Evolutionary conservation across 768 basidiomycete species (phyloP).

Genomic region (Crucibulum laeve): DNA sequence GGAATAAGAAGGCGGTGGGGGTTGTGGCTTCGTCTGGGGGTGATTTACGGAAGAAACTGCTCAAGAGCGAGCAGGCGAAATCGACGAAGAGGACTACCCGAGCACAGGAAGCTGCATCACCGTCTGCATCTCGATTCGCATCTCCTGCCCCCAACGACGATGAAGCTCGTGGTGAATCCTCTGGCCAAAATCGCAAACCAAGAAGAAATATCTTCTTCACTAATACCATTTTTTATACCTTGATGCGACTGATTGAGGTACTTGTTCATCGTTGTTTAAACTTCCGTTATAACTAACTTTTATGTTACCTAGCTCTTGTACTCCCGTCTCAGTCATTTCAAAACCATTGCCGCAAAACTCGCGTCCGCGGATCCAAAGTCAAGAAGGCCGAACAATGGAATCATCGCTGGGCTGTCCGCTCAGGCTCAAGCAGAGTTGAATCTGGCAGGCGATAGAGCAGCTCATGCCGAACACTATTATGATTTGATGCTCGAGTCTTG

Average conservation of each 20-base stretch:
- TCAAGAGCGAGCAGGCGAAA: slow-evolving; percentile 84
- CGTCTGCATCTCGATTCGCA: slow-evolving; percentile 54
- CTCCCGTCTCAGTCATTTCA: slow-evolving; percentile 76
- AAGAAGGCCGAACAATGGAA: slow-evolving; percentile 13
- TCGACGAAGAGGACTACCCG: slow-evolving; percentile 57
- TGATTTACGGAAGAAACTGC: slow-evolving; percentile 72
- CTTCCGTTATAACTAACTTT: slow-evolving; percentile 1
- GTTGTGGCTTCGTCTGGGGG: slow-evolving; percentile 33
- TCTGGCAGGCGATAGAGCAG: slow-evolving; percentile 26
- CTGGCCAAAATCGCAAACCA: slow-evolving; percentile 22
- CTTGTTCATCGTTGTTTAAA: slow-evolving; percentile 15
- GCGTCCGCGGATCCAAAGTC: slow-evolving; percentile 18
- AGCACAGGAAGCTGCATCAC: slow-evolving; percentile 43
- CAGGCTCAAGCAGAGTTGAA: slow-evolving; percentile 20
- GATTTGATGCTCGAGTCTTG: slow-evolving; percentile 80
- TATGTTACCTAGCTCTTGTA: slow-evolving; percentile 62
- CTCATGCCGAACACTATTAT: slow-evolving; percentile 68
- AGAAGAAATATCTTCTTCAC: slow-evolving; percentile 71
- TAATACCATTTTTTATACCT: slow-evolving; percentile 84
- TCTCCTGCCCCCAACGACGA: slow-evolving; percentile 56
- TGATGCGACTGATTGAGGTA: slow-evolving; percentile 86
- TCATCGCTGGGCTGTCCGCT: slow-evolving; percentile 24
- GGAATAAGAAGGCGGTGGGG: slow-evolving; percentile 15
- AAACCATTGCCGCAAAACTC: slow-evolving; percentile 55
- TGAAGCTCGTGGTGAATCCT: slow-evolving; percentile 24